A percentile compares a stretch with the other conserved stretches of the same genome.
Conservation (phyloP, 2,329 filamentous ascomycete genomes). For the Phaeoacremonium minimum region DNA sequence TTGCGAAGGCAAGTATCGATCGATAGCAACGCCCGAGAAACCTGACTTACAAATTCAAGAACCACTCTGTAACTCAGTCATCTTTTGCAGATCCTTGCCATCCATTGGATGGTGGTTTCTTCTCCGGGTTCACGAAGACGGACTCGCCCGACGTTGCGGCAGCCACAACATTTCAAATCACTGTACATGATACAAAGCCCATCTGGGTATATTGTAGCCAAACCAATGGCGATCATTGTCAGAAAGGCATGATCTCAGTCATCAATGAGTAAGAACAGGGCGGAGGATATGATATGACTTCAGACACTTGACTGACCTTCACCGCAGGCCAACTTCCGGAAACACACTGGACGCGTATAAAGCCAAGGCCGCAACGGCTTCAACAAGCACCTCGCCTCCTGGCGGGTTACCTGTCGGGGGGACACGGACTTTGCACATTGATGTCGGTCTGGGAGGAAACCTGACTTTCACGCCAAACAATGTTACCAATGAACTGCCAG, state of each 20-base stretch:
- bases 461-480: conserved; percentile 27
- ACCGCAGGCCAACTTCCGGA: conserved; percentile 18
- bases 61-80: conserved; percentile 35
- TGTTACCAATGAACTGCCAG: conserved; percentile 21
- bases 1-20: conserved; percentile 24
- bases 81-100: conserved; percentile 33
- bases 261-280: conserved; percentile 33
- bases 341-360: conserved; percentile 30
- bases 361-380: conserved; percentile 15
- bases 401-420: conserved; percentile 24
- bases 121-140: conserved; percentile 34
- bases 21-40: too few species aligned
- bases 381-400: conserved; percentile 21
- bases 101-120: conserved; percentile 29
- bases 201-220: conserved; percentile 46
- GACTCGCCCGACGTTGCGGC: conserved; percentile 20
- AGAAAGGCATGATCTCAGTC: conserved; percentile 33
- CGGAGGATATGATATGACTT: too few species aligned
- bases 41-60: conserved; percentile 17
- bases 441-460: conserved; percentile 24
- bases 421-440: conserved; percentile 23
- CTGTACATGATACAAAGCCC: conserved; percentile 38
- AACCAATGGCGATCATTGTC: conserved; percentile 36
- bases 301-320: conserved; percentile 1
- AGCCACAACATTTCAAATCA: conserved; percentile 36